Conservation (phyloP, 2,329 filamentous ascomycete genomes). For the Calonectria pauciramosa region DNA sequence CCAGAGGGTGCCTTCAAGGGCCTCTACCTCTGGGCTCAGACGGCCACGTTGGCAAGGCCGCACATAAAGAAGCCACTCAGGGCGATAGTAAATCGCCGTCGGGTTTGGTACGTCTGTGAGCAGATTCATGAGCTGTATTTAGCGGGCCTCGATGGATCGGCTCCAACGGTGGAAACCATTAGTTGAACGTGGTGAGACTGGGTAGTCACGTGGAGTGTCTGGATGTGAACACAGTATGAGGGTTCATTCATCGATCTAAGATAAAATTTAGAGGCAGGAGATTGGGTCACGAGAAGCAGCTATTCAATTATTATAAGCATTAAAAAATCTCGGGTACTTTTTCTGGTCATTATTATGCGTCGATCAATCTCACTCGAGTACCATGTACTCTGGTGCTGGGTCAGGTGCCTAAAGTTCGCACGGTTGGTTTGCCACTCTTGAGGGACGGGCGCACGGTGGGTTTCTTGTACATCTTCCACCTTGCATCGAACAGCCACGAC, state of each 20-base stretch:
- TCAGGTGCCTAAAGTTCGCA: background rate
- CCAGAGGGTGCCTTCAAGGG: background rate
- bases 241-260: background rate
- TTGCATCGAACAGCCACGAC: background rate
- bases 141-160: no score
- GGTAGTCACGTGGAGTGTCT: background rate
- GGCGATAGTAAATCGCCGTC: background rate
- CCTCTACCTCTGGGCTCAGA: conserved; percentile 1
- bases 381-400: background rate
- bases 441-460: background rate
- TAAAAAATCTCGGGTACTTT: background rate
- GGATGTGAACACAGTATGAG: background rate
- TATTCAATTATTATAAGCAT: background rate
- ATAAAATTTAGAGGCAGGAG: no score
- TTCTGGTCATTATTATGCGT: background rate
- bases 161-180: background rate
- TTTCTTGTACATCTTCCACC: background rate
- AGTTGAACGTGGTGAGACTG: background rate
- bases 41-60: background rate
- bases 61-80: background rate
- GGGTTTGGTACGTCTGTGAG: background rate
- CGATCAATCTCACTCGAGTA: background rate
- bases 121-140: background rate
- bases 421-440: background rate
- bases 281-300: background rate